A percentile compares a stretch with the other conserved stretches of the same genome.
Evolutionary conservation across 2,329 filamentous ascomycete species (phyloP).

Genomic region (Aspergillus sp.): DNA sequence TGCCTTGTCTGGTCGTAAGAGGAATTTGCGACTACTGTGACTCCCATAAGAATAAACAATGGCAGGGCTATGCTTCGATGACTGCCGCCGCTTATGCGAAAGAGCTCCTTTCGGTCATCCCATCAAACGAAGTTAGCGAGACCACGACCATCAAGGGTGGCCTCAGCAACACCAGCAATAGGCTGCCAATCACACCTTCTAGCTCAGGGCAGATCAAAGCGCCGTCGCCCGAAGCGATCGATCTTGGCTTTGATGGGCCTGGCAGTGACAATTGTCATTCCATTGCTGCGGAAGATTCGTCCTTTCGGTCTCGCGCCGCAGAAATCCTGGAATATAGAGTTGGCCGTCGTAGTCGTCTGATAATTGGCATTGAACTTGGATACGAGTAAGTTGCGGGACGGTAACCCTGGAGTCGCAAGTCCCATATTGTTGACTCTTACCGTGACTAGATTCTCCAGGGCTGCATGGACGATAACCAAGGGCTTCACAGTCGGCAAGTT

Average conservation of each 20-base stretch:
- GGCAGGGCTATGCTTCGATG: neutral
- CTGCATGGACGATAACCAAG: neutral
- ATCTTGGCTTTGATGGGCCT: no score
- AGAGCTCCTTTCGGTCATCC: neutral
- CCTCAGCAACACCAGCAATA: no score
- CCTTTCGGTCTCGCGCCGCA: accelerated
- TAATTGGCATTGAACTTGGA: slow-evolving; percentile 2
- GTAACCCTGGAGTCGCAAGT: no score
- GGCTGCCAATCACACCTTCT: no score
- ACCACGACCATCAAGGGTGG: neutral
- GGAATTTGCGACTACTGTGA: neutral
- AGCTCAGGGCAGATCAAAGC: no score
- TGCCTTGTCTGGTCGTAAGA: neutral
- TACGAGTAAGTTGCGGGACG: neutral
- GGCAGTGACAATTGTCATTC: no score
- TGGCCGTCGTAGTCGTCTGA: neutral
- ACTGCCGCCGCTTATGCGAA: neutral
- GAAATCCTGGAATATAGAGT: no score
- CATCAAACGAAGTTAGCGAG: neutral
- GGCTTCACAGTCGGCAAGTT: slow-evolving; percentile 3
- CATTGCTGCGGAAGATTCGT: no score
- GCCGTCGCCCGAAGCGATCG: no score
- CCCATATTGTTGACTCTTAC: no score
- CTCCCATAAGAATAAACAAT: neutral
- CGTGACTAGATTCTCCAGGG: neutral